Conservation (phyloP, 2,329 filamentous ascomycete genomes). For the Epichloe hybrida region DNA sequence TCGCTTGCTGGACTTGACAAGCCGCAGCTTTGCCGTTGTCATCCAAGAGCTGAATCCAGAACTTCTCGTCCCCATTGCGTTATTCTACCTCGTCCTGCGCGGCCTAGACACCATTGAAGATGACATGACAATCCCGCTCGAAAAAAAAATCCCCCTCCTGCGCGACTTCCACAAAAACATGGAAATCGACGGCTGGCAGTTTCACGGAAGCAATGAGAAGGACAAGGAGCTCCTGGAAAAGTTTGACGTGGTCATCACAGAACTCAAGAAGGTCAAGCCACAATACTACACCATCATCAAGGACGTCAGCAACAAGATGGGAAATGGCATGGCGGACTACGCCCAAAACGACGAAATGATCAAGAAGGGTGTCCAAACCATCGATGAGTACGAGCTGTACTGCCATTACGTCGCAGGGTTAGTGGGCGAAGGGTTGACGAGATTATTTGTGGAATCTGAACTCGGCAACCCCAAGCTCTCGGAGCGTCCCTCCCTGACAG, state of each 20-base stretch:
- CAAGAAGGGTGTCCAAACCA: conserved; percentile 65
- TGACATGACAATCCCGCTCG: conserved; percentile 81
- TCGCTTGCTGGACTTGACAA: conserved; percentile 72
- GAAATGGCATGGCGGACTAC: conserved; percentile 97
- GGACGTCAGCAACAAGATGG: conserved; percentile 91
- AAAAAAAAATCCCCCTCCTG: conserved; percentile 66
- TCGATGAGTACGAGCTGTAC: conserved; percentile 89
- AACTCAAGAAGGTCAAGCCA: conserved; percentile 80
- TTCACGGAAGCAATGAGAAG: conserved; percentile 81
- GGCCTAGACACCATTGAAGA: conserved; percentile 98
- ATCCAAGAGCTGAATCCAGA: conserved; percentile 95
- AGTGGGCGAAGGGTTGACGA: conserved; percentile 88
- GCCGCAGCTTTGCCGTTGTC: conserved; percentile 82
- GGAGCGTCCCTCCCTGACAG: conserved; percentile 67
- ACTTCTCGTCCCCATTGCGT: conserved; percentile 71
- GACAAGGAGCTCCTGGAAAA: conserved; percentile 84
- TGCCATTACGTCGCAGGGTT: conserved; percentile 97
- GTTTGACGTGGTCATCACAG: conserved; percentile 74
- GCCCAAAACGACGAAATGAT: conserved; percentile 72
- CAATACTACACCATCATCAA: conserved; percentile 76
- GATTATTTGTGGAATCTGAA: conserved; percentile 74
- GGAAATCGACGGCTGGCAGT: conserved; percentile 81
- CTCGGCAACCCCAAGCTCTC: conserved; percentile 78
- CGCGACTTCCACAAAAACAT: conserved; percentile 69
- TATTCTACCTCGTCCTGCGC: conserved; percentile 89